Percentiles rank a stretch among this genome's conserved stretches.
These are phyloP conservation scores for Penicillium frequentans DNA, from an alignment of 2,329 filamentous ascomycete genomes.

Conservation along the genomic window DNA sequence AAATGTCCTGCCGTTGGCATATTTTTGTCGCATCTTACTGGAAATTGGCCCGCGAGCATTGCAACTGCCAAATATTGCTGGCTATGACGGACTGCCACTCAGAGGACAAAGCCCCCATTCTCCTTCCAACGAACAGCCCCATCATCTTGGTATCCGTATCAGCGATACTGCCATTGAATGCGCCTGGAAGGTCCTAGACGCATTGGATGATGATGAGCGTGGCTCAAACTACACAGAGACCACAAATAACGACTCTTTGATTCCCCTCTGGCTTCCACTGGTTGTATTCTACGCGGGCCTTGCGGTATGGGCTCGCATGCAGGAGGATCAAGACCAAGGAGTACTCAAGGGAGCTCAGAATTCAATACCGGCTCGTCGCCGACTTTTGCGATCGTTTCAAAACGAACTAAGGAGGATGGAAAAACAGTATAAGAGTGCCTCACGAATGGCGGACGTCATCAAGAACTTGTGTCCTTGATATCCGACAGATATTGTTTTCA, in stretches of 20 bases:
- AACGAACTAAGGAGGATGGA: neutral
- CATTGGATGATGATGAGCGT: neutral
- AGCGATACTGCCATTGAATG: neutral
- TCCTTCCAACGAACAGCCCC: neutral
- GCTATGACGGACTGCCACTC: neutral
- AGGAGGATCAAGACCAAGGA: neutral
- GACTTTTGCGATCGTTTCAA: neutral
- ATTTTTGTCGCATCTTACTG: neutral
- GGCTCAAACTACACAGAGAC: neutral
- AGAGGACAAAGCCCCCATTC: neutral
- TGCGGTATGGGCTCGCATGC: neutral
- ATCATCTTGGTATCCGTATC: neutral
- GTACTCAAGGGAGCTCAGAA: neutral
- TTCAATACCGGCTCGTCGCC: neutral
- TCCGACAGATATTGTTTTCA: neutral
- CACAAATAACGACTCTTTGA: neutral
- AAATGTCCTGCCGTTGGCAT: neutral
- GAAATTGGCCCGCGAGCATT: neutral
- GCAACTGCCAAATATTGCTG: neutral
- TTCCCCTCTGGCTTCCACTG: neutral
- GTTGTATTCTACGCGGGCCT: neutral
- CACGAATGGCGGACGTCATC: neutral
- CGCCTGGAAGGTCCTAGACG: neutral
- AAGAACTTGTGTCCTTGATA: neutral
- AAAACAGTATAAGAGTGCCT: neutral